Conservation (phyloP, 139 green algal genomes). For the Coccomyxa sp. region DNA sequence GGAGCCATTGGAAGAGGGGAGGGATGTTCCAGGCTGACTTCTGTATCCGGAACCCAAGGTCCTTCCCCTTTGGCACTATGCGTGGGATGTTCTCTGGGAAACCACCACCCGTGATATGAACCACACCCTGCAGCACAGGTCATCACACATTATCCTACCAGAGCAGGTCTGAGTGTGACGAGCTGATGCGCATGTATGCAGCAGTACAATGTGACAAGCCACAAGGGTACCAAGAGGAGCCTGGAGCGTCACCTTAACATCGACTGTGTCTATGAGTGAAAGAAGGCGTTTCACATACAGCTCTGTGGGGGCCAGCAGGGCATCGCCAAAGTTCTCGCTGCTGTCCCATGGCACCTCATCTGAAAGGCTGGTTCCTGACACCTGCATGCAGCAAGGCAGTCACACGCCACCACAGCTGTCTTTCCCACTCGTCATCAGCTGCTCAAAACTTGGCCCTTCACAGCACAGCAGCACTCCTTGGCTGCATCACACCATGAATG, state of each 20-base stretch:
- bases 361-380: conserved; percentile 48
- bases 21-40: conserved; percentile 63
- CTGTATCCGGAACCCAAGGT: conserved; percentile 55
- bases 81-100: conserved; percentile 97
- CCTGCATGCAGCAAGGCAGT: conserved; percentile 40
- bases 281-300: conserved; percentile 58
- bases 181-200: background rate
- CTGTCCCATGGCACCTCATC: conserved; percentile 59
- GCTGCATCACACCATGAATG: no score
- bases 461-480: no score
- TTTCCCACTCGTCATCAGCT: no score
- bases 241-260: conserved; percentile 39
- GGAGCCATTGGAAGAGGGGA: conserved; percentile 74
- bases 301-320: conserved; percentile 62
- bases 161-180: no score
- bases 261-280: conserved; percentile 49
- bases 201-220: no score
- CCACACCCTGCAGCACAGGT: conserved; percentile 52
- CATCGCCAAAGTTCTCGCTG: conserved; percentile 47
- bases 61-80: conserved; percentile 81
- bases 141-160: background rate
- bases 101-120: conserved; percentile 98
- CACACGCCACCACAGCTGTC: no score
- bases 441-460: background rate
- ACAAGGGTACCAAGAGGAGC: no score